phyloP scores from a whole-genome alignment of 495 filamentous ascomycete species.

The Talaromyces adpressus region DNA sequence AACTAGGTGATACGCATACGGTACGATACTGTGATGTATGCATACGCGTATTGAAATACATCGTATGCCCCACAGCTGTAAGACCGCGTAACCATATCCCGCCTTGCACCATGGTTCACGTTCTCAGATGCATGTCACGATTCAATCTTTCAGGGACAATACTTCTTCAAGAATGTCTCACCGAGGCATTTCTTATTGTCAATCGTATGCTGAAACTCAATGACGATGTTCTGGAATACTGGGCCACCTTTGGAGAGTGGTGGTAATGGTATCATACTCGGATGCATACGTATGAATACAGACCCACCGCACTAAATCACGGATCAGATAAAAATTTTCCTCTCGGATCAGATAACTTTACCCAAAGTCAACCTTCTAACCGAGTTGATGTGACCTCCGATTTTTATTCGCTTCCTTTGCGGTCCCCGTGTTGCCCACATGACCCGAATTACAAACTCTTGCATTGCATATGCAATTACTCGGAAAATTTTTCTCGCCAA shows the following conservation, averaged over 20 bases:
- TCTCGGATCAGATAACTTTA: conserved; percentile 5
- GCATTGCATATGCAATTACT: neutral
- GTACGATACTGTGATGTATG: neutral
- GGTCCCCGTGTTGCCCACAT: neutral
- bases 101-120: neutral
- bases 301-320: conserved; percentile 1
- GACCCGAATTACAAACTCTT: neutral
- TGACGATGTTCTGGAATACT: neutral
- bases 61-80: neutral
- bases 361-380: neutral
- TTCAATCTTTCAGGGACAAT: neutral
- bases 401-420: neutral
- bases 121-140: neutral
- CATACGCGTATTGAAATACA: neutral
- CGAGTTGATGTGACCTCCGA: neutral
- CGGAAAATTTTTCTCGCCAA: neutral
- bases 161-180: neutral
- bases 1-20: neutral
- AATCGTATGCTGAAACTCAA: neutral
- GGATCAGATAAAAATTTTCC: conserved; percentile 1
- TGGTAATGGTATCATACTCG: neutral
- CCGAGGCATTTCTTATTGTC: neutral
- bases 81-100: neutral
- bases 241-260: neutral
- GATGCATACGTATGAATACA: neutral